A percentile compares a stretch with the other conserved stretches of the same genome.
phyloP scores from a whole-genome alignment of 306 rosid species.

The Rosa lucieae region DNA sequence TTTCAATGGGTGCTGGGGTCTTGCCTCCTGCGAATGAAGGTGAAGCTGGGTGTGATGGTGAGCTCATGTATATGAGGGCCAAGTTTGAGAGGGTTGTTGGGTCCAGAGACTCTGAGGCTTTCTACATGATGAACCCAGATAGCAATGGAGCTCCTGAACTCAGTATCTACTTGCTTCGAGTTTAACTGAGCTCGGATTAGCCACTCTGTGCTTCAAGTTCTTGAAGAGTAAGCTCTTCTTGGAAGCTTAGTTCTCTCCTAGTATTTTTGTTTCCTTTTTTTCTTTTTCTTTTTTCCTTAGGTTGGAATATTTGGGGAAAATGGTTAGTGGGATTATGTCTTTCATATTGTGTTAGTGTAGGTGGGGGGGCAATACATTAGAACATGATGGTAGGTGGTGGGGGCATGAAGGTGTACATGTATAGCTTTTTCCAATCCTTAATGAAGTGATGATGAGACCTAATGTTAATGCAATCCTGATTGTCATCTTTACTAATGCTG shows the following conservation, averaged over 20 bases:
- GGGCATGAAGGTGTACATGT: constrained; percentile 76
- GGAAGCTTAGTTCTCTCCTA: constrained; percentile 46
- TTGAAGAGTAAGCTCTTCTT: constrained; percentile 38
- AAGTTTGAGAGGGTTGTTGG: constrained; percentile 98
- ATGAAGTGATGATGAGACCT: constrained; percentile 52
- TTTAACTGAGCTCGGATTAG: constrained; percentile 36
- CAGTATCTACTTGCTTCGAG: constrained; percentile 92
- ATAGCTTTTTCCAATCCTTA: constrained; percentile 59
- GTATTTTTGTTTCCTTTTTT: constrained; percentile 14
- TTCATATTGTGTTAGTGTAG: constrained; percentile 39
- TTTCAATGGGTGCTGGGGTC: constrained; percentile 98
- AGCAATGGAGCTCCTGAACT: constrained; percentile 98
- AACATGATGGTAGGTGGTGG: constrained; percentile 50
- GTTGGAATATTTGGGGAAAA: constrained; percentile 35
- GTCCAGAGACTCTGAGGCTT: constrained; percentile 97
- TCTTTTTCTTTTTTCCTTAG: background rate
- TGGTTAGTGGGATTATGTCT: constrained; percentile 43
- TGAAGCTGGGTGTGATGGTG: constrained; percentile 29
- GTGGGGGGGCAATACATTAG: constrained; percentile 57
- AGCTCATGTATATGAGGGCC: constrained; percentile 94
- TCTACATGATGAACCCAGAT: constrained; percentile 99
- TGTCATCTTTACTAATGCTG: constrained; percentile 30
- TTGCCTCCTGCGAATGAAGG: constrained; percentile 46
- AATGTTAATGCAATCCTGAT: constrained; percentile 64
- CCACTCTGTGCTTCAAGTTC: constrained; percentile 31